phyloP scores from a whole-genome alignment of 495 filamentous ascomycete genomes.

The Endocarpon pusillum region DNA sequence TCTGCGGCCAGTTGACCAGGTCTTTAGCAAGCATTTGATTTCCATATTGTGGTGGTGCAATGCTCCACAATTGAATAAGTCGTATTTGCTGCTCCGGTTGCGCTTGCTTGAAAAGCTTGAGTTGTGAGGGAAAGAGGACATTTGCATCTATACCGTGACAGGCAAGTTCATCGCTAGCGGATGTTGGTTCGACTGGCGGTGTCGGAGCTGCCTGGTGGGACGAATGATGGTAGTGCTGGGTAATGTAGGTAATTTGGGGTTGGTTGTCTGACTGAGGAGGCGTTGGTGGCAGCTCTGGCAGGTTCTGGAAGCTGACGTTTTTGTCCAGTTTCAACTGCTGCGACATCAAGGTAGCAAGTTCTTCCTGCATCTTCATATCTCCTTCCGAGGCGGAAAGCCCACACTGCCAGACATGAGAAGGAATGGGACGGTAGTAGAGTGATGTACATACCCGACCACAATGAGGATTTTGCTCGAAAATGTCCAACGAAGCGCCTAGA shows the following conservation, averaged over 20 bases:
- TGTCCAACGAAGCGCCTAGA: slow-evolving; percentile 7
- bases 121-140: slow-evolving; percentile 36
- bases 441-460: slow-evolving; percentile 10
- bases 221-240: slow-evolving; percentile 64
- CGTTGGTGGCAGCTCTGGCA: slow-evolving; percentile 9
- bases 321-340: slow-evolving; percentile 35
- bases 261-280: slow-evolving; percentile 5
- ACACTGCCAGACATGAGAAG: slow-evolving; percentile 13
- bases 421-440: slow-evolving; percentile 18
- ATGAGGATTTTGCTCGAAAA: slow-evolving; percentile 1
- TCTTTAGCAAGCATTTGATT: slow-evolving; percentile 22
- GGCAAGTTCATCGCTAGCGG: slow-evolving; percentile 19
- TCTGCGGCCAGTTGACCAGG: slow-evolving; percentile 21
- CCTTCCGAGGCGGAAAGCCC: slow-evolving; percentile 23
- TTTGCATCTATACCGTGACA: slow-evolving; percentile 36
- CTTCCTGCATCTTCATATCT: slow-evolving; percentile 39
- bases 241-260: slow-evolving; percentile 40
- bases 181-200: slow-evolving; percentile 15
- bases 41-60: slow-evolving; percentile 32
- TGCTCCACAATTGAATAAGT: slow-evolving; percentile 50
- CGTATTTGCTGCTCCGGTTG: slow-evolving; percentile 37
- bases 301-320: too few species aligned
- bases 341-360: slow-evolving; percentile 49
- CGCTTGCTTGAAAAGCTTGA: slow-evolving; percentile 43
- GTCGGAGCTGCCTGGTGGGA: slow-evolving; percentile 34